Evolutionary conservation across 805 yeast species (phyloP).

Genomic region (Pichia sporocuriosa): DNA sequence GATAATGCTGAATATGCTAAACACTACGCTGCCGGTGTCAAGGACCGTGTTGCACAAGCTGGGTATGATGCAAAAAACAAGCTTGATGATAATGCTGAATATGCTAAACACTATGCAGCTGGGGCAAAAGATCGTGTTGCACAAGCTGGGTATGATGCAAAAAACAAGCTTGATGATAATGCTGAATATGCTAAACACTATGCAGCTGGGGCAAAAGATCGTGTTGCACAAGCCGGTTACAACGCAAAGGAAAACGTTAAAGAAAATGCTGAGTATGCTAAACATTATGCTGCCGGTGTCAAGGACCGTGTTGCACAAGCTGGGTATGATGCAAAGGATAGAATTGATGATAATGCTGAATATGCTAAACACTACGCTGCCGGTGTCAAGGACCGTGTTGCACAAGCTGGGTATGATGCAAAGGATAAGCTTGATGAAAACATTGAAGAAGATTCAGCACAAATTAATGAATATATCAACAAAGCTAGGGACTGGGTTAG

Average conservation of each 20-base stretch:
- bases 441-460: too few relatives aligned
- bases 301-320: slow-evolving; percentile 6
- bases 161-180: slow-evolving; percentile 1
- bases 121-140: slow-evolving; percentile 3
- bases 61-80: slow-evolving; percentile 7
- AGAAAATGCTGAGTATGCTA: slow-evolving; percentile 8
- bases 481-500: neutral
- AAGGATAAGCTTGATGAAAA: neutral
- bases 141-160: slow-evolving; percentile 14
- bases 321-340: slow-evolving; percentile 4
- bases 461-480: too few relatives aligned
- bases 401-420: slow-evolving; percentile 4
- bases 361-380: slow-evolving; percentile 3
- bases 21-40: neutral
- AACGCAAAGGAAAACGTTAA: neutral
- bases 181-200: slow-evolving; percentile 2
- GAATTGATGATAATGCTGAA: slow-evolving; percentile 1
- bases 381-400: slow-evolving; percentile 4
- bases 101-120: slow-evolving; percentile 3
- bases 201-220: slow-evolving; percentile 3
- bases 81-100: neutral
- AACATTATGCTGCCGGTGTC: slow-evolving; percentile 1
- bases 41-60: slow-evolving; percentile 2
- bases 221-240: slow-evolving; percentile 6
- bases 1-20: slow-evolving; percentile 17